Conservation (phyloP, 2,329 filamentous ascomycete genomes). For the Fusarium denticulatum region DNA sequence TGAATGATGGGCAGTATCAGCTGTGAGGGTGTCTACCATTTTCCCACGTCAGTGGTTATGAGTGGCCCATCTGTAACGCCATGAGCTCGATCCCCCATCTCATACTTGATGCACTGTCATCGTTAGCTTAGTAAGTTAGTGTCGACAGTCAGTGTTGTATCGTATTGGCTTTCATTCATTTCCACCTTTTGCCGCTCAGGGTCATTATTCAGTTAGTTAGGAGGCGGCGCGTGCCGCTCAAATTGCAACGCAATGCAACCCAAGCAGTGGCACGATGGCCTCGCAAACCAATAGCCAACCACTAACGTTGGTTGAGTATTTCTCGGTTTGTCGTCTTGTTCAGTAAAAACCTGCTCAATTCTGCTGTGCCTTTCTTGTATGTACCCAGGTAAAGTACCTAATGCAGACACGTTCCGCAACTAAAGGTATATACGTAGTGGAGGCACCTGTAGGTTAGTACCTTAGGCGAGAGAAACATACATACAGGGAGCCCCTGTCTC, state of each 20-base stretch:
- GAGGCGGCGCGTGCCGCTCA: background rate
- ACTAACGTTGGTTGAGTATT: background rate
- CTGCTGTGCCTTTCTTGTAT: background rate
- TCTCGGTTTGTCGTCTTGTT: background rate
- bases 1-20: slow-evolving; percentile 6
- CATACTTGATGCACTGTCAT: background rate
- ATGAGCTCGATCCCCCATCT: slow-evolving; percentile 1
- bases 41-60: background rate
- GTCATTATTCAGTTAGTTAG: background rate
- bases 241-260: background rate
- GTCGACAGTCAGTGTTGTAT: background rate
- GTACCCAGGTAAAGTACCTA: background rate
- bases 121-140: background rate
- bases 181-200: background rate
- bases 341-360: background rate
- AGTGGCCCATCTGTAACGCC: background rate
- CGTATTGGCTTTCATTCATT: background rate
- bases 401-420: background rate
- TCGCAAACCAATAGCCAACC: background rate
- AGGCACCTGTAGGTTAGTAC: background rate
- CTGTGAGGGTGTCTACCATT: slow-evolving; percentile 12
- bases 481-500: slow-evolving; percentile 18
- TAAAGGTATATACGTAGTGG: background rate
- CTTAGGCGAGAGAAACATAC: slow-evolving; percentile 6
- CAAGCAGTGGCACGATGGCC: slow-evolving; percentile 8